These are phyloP conservation scores for Colletotrichum tamarilloi DNA, from an alignment of 2,329 filamentous ascomycete species.

Conservation along the genomic window DNA sequence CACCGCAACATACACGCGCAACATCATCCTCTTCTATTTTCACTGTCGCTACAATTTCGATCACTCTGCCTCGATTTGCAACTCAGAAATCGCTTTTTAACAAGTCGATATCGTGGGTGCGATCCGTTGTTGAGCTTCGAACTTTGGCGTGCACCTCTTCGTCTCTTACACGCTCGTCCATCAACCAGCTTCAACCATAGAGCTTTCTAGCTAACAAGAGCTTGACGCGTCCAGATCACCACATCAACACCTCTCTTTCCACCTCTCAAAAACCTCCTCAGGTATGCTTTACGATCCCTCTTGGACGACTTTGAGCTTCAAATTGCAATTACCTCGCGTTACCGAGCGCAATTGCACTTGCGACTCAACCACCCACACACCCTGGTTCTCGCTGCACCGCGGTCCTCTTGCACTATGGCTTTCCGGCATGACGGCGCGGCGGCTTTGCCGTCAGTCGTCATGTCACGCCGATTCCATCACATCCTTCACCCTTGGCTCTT, in stretches of 20 bases:
- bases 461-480: background rate
- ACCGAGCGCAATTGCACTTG: constrained; percentile 52
- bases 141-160: constrained; percentile 20
- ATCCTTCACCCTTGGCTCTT: background rate
- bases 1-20: constrained; percentile 49
- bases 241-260: constrained; percentile 41
- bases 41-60: background rate
- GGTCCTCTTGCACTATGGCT: background rate
- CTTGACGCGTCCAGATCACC: constrained; percentile 45
- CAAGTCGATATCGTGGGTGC: background rate
- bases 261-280: constrained; percentile 40
- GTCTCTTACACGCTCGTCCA: background rate
- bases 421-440: background rate
- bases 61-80: background rate
- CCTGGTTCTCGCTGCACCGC: constrained; percentile 39
- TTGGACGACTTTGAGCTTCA: constrained; percentile 48
- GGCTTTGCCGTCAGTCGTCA: background rate
- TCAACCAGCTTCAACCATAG: constrained; percentile 37
- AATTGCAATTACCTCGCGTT: constrained; percentile 45
- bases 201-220: constrained; percentile 41
- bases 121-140: background rate
- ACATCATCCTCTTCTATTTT: background rate
- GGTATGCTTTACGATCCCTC: constrained; percentile 48
- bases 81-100: constrained; percentile 42
- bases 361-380: constrained; percentile 39